Evolutionary conservation across 2,329 filamentous ascomycete genomes (phyloP), one percentile per base, ranked within the genome.

Genomic region (Colletotrichum incanum): DNA sequence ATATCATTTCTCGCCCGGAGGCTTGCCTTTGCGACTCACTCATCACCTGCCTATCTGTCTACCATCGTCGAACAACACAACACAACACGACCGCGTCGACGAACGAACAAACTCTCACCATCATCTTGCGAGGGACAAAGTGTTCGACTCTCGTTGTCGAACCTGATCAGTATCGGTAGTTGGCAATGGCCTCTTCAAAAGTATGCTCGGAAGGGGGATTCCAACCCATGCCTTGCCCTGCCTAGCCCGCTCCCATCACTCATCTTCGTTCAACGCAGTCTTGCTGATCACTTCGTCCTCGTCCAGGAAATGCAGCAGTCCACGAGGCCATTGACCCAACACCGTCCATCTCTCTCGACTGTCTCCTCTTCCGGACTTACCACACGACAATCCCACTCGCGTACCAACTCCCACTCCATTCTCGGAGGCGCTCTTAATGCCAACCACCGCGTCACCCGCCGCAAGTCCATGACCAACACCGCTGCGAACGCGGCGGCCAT

Each of bases 381-480:
- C 64, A 82, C 80, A 76, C 92, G 91, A 76, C 88, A 91, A 79
- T 85, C 89, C 75, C 90, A 93, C 84, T 89, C 91, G 74, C 92
- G 95, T 79, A 91, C 91, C 77, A 94, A 95, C 85, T 94, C 94
- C 61, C 93, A 96, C 82, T 96, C 94, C 71, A 87, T 95, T 77
- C 93, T 95, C 67, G 89, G 93, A 72, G 91, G 91, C 76, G 91
- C 93, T 71, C 89, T 95, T 79, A 96, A 95, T 85, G 85, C 92
- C 77, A 92, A 91, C 81, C 93, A 98, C 83, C 93, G 96, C 77
- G 91, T 98, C 76, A 95, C 94, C 77, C 94, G 96, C 79, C 91
- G 96, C 78, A 98, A 98, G 89, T 98, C 95, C 84, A 95, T 97
- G 80, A 94, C 94, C 73, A 93, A 91, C 75, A 90, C 92, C 58